Base-by-base conservation (phyloP, 352 stramenopile species). In the Globisporangium uncinulatum region DNA sequence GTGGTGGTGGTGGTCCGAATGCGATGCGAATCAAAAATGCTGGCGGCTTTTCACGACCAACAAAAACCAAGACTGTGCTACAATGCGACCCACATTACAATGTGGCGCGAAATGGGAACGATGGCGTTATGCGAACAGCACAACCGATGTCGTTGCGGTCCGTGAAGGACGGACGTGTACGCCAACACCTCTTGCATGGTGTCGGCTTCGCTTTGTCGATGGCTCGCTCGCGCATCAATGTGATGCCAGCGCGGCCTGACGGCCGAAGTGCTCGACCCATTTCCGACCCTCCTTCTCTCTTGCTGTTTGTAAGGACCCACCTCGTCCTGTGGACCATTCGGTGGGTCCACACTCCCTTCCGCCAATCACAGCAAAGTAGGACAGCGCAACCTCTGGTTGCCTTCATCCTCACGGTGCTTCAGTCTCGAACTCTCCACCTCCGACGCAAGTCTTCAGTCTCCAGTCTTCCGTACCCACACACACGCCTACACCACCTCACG, bases 391-490 rank as follows among this genome's bases (percentile, higher is more conserved):
- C 24, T 29, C 24, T n/a, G 4, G 24, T 29, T 19, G 7, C 43
- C 2, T 5, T 19, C 32, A 15, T 17, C 56, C 13, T 45, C 36
- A 36, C 55, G 43, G 43, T 45, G 54, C 51, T 41, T 31, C 53
- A 66, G 44, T 62, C 34, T 34, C 54, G 41, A 61, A 57, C 58
- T 36, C 56, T 14, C 61, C 14, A 10, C 31, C 55, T 21, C 5
- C 17, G 5, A 13, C 34, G 2, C 45, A 54, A 41, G 39, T 61
- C 61, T 17, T 39, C 36, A 61, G 52, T 19, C 47, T 31, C 14
- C 24, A 54, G 19, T 43, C 41, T n/a, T 43, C 24, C 24, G 24
- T 42, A n/a, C 11, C 24, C 32, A 31, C 20, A 44, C 54, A 48
- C 45, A 14, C 55, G 29, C 13, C 15, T 54, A 17, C 20, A 19